phyloP scores from a whole-genome alignment of 192 early-diverging fungal species.

The Coemansia sp. region DNA sequence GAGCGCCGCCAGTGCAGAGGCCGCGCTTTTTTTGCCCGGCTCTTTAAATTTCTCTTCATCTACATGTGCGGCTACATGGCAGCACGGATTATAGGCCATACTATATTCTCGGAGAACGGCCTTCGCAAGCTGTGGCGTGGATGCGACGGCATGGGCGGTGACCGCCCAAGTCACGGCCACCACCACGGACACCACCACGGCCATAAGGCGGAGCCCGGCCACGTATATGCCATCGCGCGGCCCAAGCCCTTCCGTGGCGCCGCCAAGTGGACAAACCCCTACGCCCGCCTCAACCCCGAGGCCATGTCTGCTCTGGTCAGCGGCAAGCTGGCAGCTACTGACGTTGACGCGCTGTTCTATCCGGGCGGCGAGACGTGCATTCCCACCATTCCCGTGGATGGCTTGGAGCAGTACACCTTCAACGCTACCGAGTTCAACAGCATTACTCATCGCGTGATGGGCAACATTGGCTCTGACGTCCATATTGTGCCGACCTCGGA shows the following conservation, averaged over 20 bases:
- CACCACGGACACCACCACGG: background rate
- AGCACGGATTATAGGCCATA: background rate
- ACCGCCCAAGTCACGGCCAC: background rate
- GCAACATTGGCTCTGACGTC: constrained; percentile 47
- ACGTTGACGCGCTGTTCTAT: constrained; percentile 17
- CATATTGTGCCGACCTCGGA: constrained; percentile 25
- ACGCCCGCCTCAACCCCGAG: constrained; percentile 23
- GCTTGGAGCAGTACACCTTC: constrained; percentile 34
- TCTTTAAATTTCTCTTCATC: background rate
- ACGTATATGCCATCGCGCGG: background rate
- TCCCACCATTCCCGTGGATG: constrained; percentile 33
- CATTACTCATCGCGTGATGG: constrained; percentile 37
- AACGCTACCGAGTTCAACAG: constrained; percentile 32
- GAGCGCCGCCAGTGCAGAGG: constrained; percentile 9
- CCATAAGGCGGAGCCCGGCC: background rate
- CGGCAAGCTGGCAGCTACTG: constrained; percentile 25
- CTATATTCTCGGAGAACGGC: background rate
- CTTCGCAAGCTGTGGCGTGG: background rate
- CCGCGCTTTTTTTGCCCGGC: background rate
- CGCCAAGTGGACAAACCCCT: constrained; percentile 14
- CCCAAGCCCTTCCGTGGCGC: constrained; percentile 11
- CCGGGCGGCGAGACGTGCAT: constrained; percentile 30
- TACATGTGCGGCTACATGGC: constrained; percentile 6
- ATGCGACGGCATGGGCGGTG: constrained; percentile 2
- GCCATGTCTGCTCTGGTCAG: constrained; percentile 27